A percentile compares a stretch with the other conserved stretches of the same genome.
Conservation (phyloP, 345 rosid genomes). For the Passiflora organensis region DNA sequence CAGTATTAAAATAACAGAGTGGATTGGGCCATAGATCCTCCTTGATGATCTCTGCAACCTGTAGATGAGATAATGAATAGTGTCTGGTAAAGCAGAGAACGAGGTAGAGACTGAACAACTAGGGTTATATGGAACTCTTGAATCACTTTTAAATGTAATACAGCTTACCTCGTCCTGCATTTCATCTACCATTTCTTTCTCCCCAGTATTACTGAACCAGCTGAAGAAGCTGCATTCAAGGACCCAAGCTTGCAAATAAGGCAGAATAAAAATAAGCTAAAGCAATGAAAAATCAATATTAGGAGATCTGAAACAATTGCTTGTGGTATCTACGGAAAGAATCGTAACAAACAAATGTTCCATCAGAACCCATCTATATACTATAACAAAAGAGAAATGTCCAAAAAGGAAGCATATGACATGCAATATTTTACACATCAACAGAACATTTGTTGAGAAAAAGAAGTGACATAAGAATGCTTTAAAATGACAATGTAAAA, state of each 20-base stretch:
- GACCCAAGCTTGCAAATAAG: background rate
- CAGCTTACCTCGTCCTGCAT: constrained; percentile 72
- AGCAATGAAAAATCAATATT: no score
- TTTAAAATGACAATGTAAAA: background rate
- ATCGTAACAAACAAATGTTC: no score
- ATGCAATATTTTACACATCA: no score
- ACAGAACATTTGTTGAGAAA: background rate
- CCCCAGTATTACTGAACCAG: constrained; percentile 67
- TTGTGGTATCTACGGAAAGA: no score
- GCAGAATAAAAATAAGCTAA: background rate
- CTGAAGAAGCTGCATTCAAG: constrained; percentile 66
- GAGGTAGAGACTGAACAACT: background rate
- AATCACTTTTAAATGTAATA: background rate
- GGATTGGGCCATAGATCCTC: constrained; percentile 97
- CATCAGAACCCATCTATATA: no score
- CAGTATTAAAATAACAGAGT: constrained; percentile 76
- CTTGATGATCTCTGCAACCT: constrained; percentile 91
- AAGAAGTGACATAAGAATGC: background rate
- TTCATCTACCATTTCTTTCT: constrained; percentile 53
- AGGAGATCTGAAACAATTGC: no score
- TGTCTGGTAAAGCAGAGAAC: no score
- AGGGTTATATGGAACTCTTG: background rate
- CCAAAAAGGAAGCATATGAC: no score
- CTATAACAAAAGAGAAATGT: no score
- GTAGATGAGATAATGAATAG: no score